Conservation (phyloP, 495 filamentous ascomycete species). For the Pyrenopolyporus hunteri region DNA sequence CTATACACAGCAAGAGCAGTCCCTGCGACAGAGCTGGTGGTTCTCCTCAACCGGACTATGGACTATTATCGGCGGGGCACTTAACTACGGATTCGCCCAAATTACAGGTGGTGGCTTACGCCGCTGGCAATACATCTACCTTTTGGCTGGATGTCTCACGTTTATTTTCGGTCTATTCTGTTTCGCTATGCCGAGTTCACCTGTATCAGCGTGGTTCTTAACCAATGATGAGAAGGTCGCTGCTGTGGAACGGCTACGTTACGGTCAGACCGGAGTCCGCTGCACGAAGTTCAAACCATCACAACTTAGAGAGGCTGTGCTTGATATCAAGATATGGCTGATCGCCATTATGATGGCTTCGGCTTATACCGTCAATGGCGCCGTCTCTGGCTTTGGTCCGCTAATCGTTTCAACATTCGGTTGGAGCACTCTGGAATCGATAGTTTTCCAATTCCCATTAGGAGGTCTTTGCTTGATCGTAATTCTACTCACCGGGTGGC, state of each 20-base stretch:
- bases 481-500: slow-evolving; percentile 68
- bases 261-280: slow-evolving; percentile 66
- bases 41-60: slow-evolving; percentile 70
- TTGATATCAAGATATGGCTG: slow-evolving; percentile 68
- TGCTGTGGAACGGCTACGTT: slow-evolving; percentile 60
- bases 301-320: slow-evolving; percentile 62
- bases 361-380: slow-evolving; percentile 74
- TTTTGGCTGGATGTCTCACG: slow-evolving; percentile 67
- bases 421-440: slow-evolving; percentile 66
- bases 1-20: slow-evolving; percentile 72
- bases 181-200: slow-evolving; percentile 64
- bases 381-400: slow-evolving; percentile 76
- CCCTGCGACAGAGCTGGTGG: slow-evolving; percentile 72
- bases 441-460: slow-evolving; percentile 75
- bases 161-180: slow-evolving; percentile 69
- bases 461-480: slow-evolving; percentile 67
- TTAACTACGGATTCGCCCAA: slow-evolving; percentile 75
- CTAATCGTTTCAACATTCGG: slow-evolving; percentile 78
- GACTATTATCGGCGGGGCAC: slow-evolving; percentile 68
- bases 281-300: slow-evolving; percentile 64
- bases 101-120: slow-evolving; percentile 60
- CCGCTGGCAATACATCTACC: slow-evolving; percentile 73
- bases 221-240: slow-evolving; percentile 58
- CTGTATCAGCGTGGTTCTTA: slow-evolving; percentile 61
- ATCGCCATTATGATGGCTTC: slow-evolving; percentile 66